phyloP scores from a whole-genome alignment of 768 basidiomycete genomes.

The Trametes gibbosa region DNA sequence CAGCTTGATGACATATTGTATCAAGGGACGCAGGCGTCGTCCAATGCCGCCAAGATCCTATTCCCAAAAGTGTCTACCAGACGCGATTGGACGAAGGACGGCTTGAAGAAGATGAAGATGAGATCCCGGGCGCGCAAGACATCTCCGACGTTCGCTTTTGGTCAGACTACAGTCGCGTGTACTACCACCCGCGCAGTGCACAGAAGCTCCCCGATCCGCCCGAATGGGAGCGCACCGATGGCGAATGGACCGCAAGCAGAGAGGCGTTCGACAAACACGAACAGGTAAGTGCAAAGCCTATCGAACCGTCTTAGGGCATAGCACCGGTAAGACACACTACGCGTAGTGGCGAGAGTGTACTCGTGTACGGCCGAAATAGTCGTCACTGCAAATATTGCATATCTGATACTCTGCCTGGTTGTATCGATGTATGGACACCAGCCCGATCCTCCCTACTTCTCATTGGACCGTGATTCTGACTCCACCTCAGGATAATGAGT shows the following conservation, averaged over 20 bases:
- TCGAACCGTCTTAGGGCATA: too few relatives aligned
- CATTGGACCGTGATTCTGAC: not conserved
- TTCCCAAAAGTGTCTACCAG: constrained; percentile 58
- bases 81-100: constrained; percentile 34
- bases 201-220: constrained; percentile 60
- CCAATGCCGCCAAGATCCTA: constrained; percentile 50
- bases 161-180: constrained; percentile 68
- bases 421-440: too few relatives aligned
- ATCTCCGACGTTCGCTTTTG: constrained; percentile 49
- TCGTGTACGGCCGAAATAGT: too few relatives aligned
- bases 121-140: not conserved
- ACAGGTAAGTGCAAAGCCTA: constrained; percentile 39
- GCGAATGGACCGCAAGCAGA: constrained; percentile 55
- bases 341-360: too few relatives aligned
- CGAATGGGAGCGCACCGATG: constrained; percentile 51
- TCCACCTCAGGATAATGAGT: constrained; percentile 47
- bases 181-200: constrained; percentile 62
- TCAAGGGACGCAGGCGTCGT: constrained; percentile 48
- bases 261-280: constrained; percentile 54
- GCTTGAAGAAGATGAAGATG: constrained; percentile 4
- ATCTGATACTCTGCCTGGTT: too few relatives aligned
- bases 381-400: too few relatives aligned
- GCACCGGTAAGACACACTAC: too few relatives aligned
- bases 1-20: not conserved
- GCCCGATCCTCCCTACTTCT: too few relatives aligned